Evolutionary conservation across 2,329 filamentous ascomycete species (phyloP).

Genomic region (Teratosphaeria nubilosa): DNA sequence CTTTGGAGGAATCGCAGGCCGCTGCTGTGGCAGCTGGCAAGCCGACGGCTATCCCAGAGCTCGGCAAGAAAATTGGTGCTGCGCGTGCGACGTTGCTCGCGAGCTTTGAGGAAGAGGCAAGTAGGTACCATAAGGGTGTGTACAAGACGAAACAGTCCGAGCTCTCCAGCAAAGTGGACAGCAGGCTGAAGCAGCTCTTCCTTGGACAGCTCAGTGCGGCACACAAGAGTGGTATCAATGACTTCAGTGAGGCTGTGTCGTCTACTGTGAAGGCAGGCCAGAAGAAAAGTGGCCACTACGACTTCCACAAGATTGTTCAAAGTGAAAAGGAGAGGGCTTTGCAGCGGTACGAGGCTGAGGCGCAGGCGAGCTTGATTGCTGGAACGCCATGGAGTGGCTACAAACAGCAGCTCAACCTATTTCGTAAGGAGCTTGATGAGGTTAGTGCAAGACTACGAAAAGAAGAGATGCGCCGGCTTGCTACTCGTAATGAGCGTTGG

Average conservation of each 20-base stretch:
- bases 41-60: conserved; percentile 58
- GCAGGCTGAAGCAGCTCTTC: conserved; percentile 79
- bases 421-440: conserved; percentile 83
- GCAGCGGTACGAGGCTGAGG: conserved; percentile 65
- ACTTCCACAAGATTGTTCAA: conserved; percentile 89
- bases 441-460: conserved; percentile 76
- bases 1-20: conserved; percentile 77
- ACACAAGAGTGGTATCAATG: conserved; percentile 75
- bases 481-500: conserved; percentile 86
- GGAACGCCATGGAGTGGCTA: conserved; percentile 84
- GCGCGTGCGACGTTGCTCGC: conserved; percentile 65
- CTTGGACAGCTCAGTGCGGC: conserved; percentile 78
- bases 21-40: conserved; percentile 65
- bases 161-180: conserved; percentile 75
- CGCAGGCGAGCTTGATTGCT: conserved; percentile 62
- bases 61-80: conserved; percentile 63
- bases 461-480: conserved; percentile 90
- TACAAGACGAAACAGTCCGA: conserved; percentile 78
- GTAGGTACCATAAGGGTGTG: conserved; percentile 92
- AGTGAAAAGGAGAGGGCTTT: conserved; percentile 70
- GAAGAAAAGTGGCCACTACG: conserved; percentile 81
- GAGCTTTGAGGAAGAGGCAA: conserved; percentile 82
- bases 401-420: conserved; percentile 65
- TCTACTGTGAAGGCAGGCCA: conserved; percentile 80
- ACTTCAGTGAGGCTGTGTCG: conserved; percentile 83